Evolutionary conservation across 2,329 filamentous ascomycete species (phyloP).

Genomic region (Apiospora sp.): DNA sequence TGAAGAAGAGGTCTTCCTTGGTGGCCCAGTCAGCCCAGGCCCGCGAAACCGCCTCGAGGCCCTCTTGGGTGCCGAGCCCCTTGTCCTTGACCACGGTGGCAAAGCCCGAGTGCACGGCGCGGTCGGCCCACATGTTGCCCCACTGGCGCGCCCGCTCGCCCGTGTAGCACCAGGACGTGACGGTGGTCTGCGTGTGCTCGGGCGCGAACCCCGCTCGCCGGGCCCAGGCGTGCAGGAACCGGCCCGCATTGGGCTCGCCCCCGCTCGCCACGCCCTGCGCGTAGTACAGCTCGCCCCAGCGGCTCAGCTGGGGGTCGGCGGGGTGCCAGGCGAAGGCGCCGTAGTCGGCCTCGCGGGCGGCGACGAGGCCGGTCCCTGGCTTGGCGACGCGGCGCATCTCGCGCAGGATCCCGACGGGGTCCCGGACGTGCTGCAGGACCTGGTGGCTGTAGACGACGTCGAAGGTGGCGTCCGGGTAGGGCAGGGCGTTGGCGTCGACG

Average conservation of each 20-base stretch:
- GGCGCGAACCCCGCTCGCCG: slow-evolving; percentile 6
- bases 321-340: slow-evolving; percentile 24
- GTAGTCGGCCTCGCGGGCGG: slow-evolving; percentile 36
- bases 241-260: slow-evolving; percentile 21
- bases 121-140: slow-evolving; percentile 20
- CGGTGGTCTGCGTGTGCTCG: background rate
- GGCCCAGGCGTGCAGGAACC: slow-evolving; percentile 12
- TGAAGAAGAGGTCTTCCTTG: slow-evolving; percentile 22
- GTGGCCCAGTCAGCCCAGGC: slow-evolving; percentile 11
- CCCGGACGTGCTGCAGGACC: slow-evolving; percentile 62
- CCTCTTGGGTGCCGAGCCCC: slow-evolving; percentile 3
- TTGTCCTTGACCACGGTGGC: slow-evolving; percentile 20
- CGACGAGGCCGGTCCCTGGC: slow-evolving; percentile 54
- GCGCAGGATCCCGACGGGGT: slow-evolving; percentile 56
- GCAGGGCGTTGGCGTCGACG: slow-evolving; percentile 37
- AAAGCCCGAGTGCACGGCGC: slow-evolving; percentile 22
- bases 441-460: slow-evolving; percentile 69
- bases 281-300: slow-evolving; percentile 22
- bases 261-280: slow-evolving; percentile 7
- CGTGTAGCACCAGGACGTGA: slow-evolving; percentile 23
- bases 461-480: slow-evolving; percentile 57
- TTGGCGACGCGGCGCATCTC: slow-evolving; percentile 63
- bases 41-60: slow-evolving; percentile 10
- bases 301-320: background rate
- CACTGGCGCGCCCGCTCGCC: slow-evolving; percentile 5